Base-by-base conservation (phyloP, 305 asterid genomes). In the Fraxinus platypoda region DNA sequence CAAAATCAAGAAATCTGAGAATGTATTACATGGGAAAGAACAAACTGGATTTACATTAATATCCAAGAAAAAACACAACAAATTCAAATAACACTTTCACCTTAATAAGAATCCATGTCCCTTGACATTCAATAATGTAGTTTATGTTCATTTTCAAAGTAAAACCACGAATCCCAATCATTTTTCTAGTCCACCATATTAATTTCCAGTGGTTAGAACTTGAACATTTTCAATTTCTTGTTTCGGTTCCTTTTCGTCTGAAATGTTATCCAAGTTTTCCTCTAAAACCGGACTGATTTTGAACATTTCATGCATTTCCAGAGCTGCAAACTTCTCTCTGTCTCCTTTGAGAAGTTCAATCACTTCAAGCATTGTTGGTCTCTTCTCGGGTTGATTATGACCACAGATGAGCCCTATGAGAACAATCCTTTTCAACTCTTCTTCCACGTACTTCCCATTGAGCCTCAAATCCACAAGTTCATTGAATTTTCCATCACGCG, bases 331-430 rank as follows among this genome's bases (percentile, higher is more conserved):
- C 88, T 91, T 93, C 82, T 90, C 96, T 77, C 46, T 90, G 30
- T 90, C 92, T n/a, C 95, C 97, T 87, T 86, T 93, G 75, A 93
- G 88, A 71, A 93, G 81, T 49, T 88, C 94, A n/a, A 93, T 84
- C 38, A 90, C 94, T 57, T 93, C 93, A 31, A 93, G 87, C 84
- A 91, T 91, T 0, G 88, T 90, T 3, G 94, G 96, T 83, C 97
- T 86, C 88, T 92, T 93, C 83, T 90, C 97, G 0, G 95, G 87
- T 76, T 66, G 86, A 83, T 41, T 89, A 9, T 90, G 93, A 1
- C 94, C 88, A 35, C 97, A 93, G 25, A 93, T 75, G 12, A 93
- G 85, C 5, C 94, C 97, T 13, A 90, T 83, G 5, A 91, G 81
- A 72, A 91, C 89, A 13, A 93, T 85, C 80, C 93, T 88, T 78